Base-by-base conservation (phyloP, 2,329 filamentous ascomycete species). In the Furcasterigmium sp. region DNA sequence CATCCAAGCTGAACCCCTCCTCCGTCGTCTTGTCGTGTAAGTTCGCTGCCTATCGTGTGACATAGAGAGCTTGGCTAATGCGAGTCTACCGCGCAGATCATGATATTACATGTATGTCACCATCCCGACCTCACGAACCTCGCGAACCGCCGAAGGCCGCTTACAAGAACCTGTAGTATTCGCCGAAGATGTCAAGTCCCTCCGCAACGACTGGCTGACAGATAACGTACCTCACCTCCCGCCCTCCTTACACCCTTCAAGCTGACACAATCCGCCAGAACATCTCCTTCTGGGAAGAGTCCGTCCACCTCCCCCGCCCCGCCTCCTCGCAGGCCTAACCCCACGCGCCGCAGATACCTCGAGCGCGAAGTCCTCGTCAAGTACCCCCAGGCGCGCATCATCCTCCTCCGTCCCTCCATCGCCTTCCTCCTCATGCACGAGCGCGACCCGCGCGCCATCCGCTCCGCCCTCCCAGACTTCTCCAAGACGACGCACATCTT, bases 261-360 rank as follows among this genome's bases (percentile, higher is more conserved):
- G 60, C 49, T 53, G 21, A 53, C 51, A 47, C 42, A 42, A 39
- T 5, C 19, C 8, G 19, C 20, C 53, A 91, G 87, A 91, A 90
- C 55, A 97, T 98, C 53, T 85, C 89, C 40, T 97, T 98, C 62
- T 98, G 93, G 91, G 87, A 97, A 76, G 91, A 97, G 76, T 95
- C 82, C 55, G 70, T 34, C 19, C 35, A 45, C 23, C 34, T 26
- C 21, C 25, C 19, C 36, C 17, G 18, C 18, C 36, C 30, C 25
- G 39, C n/a, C n/a, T n/a, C n/a, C n/a, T n/a, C n/a, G n/a, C n/a
- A n/a, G n/a, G n/a, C n/a, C 39, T 42, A 42, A 47, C 46, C 41
- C 44, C 52, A n/a, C n/a, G n/a, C n/a, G 46, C 52, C 35, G 17
- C 49, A 80, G 83, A 68, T 91, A 87, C 61, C 82, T 98, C 51